A percentile compares a stretch with the other conserved stretches of the same genome.
phyloP scores from a whole-genome alignment of 768 basidiomycete genomes.

The Kwoniella europaea region DNA sequence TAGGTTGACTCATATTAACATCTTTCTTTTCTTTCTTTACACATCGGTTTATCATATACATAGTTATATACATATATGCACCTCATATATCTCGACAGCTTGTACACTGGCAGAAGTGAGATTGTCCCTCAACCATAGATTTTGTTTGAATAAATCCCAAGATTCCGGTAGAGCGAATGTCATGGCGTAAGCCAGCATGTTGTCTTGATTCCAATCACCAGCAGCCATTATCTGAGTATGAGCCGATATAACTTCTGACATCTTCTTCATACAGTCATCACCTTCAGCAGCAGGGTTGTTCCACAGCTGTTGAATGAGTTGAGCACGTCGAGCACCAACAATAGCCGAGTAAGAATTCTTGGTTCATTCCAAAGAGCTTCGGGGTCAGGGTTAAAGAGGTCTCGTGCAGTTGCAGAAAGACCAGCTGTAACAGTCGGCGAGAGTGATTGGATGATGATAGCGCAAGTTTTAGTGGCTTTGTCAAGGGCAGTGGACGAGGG shows the following conservation, averaged over 20 bases:
- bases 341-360: constrained; percentile 15
- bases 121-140: constrained; percentile 21
- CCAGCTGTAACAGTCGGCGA: not conserved
- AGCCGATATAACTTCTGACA: constrained; percentile 23
- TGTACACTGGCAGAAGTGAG: constrained; percentile 13
- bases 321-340: constrained; percentile 21
- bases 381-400: not conserved
- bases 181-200: constrained; percentile 33
- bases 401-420: not conserved
- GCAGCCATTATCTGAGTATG: constrained; percentile 27
- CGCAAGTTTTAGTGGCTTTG: not conserved
- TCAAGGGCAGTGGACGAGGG: not conserved
- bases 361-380: constrained; percentile 1
- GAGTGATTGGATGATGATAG: not conserved
- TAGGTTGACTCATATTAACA: too few relatives aligned
- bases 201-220: constrained; percentile 14
- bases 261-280: constrained; percentile 17
- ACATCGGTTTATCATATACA: too few relatives aligned
- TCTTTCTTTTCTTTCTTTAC: too few relatives aligned
- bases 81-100: not conserved
- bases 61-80: too few relatives aligned
- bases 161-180: constrained; percentile 27
- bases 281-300: constrained; percentile 14
- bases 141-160: constrained; percentile 22
- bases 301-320: constrained; percentile 28